These are phyloP conservation scores for Melaleuca quinquenervia DNA, from an alignment of 345 rosid genomes.

Conservation along the genomic window DNA sequence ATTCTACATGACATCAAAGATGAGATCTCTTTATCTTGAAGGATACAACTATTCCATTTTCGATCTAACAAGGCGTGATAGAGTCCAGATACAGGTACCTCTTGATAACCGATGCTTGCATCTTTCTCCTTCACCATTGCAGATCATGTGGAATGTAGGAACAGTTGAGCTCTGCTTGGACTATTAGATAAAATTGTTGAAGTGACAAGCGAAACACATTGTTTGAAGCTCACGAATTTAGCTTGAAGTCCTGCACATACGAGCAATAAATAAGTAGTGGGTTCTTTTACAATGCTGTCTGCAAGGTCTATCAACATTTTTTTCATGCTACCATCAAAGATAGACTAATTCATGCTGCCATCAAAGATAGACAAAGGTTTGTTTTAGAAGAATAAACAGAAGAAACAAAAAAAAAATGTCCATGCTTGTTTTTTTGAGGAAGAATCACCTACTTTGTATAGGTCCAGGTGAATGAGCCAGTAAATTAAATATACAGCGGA, in stretches of 20 bases:
- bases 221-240: neutral
- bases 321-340: neutral
- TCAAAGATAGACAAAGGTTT: neutral
- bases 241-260: neutral
- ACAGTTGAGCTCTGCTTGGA: neutral
- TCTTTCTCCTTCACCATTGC: neutral
- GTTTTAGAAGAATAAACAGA: neutral
- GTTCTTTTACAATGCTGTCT: neutral
- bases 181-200: neutral
- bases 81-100: conserved; percentile 62
- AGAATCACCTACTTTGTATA: neutral
- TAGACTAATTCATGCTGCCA: neutral
- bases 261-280: neutral
- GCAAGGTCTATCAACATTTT: neutral
- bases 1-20: conserved; percentile 59
- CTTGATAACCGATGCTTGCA: neutral
- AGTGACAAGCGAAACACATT: neutral
- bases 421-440: neutral
- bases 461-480: neutral
- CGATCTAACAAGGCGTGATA: conserved; percentile 44
- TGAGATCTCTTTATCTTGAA: conserved; percentile 65
- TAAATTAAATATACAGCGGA: neutral
- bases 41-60: conserved; percentile 62
- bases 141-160: neutral
- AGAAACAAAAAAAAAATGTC: neutral